Conservation (phyloP, 768 basidiomycete genomes). For the Daedalea quercina region DNA sequence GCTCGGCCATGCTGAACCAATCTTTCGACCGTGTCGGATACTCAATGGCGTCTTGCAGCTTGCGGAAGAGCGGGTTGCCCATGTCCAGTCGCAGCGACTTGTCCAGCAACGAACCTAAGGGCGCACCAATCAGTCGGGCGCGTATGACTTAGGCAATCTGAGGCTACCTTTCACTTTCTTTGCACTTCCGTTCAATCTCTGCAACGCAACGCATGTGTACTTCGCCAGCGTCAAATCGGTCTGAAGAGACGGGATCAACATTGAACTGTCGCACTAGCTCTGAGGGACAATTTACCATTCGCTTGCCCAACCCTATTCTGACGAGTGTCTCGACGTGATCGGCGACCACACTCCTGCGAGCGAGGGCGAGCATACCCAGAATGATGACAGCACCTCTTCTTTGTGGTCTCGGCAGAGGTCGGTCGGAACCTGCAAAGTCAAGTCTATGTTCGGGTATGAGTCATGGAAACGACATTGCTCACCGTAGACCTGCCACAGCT, state of each 20-base stretch:
- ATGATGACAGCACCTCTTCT: constrained; percentile 94
- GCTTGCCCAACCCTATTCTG: constrained; percentile 76
- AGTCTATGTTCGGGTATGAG: not conserved
- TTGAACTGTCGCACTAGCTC: too few relatives aligned
- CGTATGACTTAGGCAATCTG: not conserved
- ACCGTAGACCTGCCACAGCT: constrained; percentile 98
- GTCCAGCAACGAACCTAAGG: constrained; percentile 76
- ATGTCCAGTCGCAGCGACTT: constrained; percentile 83
- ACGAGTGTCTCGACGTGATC: constrained; percentile 83
- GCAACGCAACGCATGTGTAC: constrained; percentile 91
- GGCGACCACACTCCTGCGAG: constrained; percentile 67
- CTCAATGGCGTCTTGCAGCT: constrained; percentile 76
- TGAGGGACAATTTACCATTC: constrained; percentile 65
- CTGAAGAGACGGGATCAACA: constrained; percentile 34
- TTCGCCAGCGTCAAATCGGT: constrained; percentile 83
- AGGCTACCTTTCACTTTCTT: constrained; percentile 91
- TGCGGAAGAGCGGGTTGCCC: constrained; percentile 79
- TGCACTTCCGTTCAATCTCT: constrained; percentile 86
- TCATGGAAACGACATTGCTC: constrained; percentile 26
- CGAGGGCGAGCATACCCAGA: constrained; percentile 93
- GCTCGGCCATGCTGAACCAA: constrained; percentile 97
- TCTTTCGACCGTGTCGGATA: constrained; percentile 78
- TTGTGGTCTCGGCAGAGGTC: constrained; percentile 72
- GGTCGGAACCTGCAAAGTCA: constrained; percentile 52
- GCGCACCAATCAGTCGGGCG: not conserved